A percentile compares a stretch with the other conserved stretches of the same genome.
These are phyloP conservation scores for Fusarium setosum DNA, from an alignment of 2,329 filamentous ascomycete genomes.

Conservation along the genomic window DNA sequence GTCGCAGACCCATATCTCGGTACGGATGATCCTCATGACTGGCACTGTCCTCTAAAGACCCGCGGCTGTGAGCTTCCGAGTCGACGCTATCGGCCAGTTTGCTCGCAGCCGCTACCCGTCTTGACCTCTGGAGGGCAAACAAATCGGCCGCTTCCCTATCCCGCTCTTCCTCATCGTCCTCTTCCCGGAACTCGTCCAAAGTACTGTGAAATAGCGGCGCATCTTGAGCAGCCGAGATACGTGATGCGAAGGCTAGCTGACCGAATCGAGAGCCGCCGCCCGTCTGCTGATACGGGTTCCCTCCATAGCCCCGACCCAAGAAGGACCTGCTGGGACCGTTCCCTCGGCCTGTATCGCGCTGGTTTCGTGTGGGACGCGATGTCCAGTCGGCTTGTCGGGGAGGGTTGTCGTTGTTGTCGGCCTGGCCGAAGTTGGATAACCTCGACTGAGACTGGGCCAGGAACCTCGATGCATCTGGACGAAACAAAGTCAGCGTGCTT, in stretches of 20 bases:
- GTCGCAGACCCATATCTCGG: conserved; percentile 59
- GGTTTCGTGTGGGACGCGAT: conserved; percentile 47
- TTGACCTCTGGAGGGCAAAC: conserved; percentile 89
- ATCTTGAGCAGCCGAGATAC: conserved; percentile 77
- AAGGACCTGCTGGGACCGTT: conserved; percentile 54
- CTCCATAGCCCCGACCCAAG: conserved; percentile 60
- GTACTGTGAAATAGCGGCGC: conserved; percentile 96
- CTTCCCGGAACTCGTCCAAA: conserved; percentile 89
- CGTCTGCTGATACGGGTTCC: conserved; percentile 87
- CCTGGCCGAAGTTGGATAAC: conserved; percentile 77
- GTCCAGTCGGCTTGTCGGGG: conserved; percentile 48
- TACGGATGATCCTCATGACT: conserved; percentile 49
- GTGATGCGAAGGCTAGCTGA: conserved; percentile 77
- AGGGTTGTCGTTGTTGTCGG: conserved; percentile 55
- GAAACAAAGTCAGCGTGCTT: conserved; percentile 28
- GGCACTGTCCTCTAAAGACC: conserved; percentile 49
- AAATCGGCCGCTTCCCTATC: conserved; percentile 94
- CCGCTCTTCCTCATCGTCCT: conserved; percentile 92
- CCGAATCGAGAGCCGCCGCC: conserved; percentile 79
- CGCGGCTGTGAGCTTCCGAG: conserved; percentile 66
- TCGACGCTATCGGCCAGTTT: conserved; percentile 88
- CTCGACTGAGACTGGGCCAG: conserved; percentile 96
- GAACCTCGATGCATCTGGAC: conserved; percentile 91
- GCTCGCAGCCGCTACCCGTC: conserved; percentile 87
- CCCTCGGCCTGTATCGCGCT: conserved; percentile 46